Evolutionary conservation across 2,329 filamentous ascomycete genomes (phyloP).

Genomic region (Colletotrichum sp.): DNA sequence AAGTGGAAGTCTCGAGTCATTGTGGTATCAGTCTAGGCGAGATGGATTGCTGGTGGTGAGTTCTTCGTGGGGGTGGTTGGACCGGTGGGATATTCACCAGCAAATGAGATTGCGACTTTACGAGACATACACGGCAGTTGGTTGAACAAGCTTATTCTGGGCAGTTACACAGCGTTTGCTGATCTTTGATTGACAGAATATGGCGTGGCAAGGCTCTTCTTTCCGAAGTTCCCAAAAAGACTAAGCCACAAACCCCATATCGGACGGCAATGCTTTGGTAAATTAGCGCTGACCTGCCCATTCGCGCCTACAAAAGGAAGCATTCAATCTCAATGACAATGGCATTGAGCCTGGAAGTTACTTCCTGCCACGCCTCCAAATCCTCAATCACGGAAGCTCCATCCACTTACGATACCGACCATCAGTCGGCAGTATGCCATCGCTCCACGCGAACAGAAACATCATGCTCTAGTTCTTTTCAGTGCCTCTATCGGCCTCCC

Average conservation of each 20-base stretch:
- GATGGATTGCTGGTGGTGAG: not conserved
- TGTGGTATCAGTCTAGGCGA: not conserved
- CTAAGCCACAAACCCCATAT: not conserved
- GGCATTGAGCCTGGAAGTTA: not conserved
- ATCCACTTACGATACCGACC: not conserved
- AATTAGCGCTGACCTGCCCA: not conserved
- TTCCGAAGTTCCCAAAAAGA: not conserved
- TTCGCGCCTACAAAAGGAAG: not conserved
- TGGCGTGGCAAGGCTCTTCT: not conserved
- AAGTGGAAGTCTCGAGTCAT: not conserved
- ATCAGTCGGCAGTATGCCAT: not conserved
- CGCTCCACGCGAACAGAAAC: not conserved
- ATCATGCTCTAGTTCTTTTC: not conserved
- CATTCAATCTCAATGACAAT: not conserved
- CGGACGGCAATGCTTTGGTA: not conserved
- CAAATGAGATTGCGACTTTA: not conserved
- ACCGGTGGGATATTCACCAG: not conserved
- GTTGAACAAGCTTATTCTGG: not conserved
- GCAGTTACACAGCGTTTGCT: not conserved
- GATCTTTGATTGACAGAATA: not conserved
- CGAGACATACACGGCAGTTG: not conserved
- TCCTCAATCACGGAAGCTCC: not conserved
- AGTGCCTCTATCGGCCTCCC: not conserved
- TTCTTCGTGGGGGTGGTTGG: not conserved
- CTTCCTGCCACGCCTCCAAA: not conserved